A percentile compares a stretch with the other conserved stretches of the same genome.
These are phyloP conservation scores for Aspergillus brunneoviolaceus DNA, from an alignment of 2,329 filamentous ascomycete species.

Conservation along the genomic window DNA sequence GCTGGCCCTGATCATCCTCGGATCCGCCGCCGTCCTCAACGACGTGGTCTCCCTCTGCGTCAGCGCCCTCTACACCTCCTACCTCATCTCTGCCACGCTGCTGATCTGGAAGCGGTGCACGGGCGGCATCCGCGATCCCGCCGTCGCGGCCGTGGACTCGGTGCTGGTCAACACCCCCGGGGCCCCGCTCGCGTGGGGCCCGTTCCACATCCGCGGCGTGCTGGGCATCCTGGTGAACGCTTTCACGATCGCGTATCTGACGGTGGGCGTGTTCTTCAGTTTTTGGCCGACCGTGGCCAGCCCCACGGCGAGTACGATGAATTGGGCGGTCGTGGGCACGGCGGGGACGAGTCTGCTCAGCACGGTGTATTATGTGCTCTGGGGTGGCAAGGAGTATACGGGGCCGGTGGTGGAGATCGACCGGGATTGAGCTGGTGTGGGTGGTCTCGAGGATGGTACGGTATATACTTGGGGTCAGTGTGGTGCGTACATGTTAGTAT, in stretches of 20 bases:
- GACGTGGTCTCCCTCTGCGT: constrained; percentile 6
- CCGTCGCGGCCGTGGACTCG: neutral
- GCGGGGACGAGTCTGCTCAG: constrained; percentile 1
- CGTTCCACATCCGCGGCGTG: neutral
- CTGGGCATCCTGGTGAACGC: neutral
- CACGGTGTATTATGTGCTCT: constrained; percentile 3
- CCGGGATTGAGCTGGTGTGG: neutral
- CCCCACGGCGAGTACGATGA: constrained; percentile 4
- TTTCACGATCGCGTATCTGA: neutral
- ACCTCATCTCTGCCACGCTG: constrained; percentile 1
- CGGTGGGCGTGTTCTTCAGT: constrained; percentile 3
- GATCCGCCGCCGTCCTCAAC: neutral
- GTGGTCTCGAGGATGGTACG: too few species aligned
- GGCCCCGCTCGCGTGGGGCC: constrained; percentile 2
- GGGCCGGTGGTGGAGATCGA: constrained; percentile 5
- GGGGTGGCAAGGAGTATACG: constrained; percentile 1
- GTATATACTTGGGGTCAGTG: too few species aligned
- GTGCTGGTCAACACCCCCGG: constrained; percentile 1
- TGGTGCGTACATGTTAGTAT: too few species aligned
- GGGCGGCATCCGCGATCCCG: constrained; percentile 1
- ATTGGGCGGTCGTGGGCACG: constrained; percentile 4
- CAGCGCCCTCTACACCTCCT: constrained; percentile 4
- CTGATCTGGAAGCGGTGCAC: constrained; percentile 2
- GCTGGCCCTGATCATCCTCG: neutral
- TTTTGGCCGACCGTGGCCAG: neutral